Evolutionary conservation across 805 yeast species (phyloP), one percentile per base, ranked within the genome.

Genomic region (Torulaspora quercuum): DNA sequence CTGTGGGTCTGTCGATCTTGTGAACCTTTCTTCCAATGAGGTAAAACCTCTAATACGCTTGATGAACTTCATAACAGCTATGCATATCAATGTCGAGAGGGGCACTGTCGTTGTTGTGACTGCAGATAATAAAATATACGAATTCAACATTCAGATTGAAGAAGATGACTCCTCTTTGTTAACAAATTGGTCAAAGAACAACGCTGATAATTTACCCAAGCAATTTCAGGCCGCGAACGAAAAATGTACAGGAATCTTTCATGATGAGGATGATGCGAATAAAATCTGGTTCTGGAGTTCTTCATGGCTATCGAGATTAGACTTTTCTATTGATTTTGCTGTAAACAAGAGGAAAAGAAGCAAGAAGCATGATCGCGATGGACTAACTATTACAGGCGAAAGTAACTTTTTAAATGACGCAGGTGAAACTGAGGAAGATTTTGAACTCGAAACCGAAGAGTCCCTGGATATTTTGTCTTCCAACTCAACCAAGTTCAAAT

Each of bases 201-300:
- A 87, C 59, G 73, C 86, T 11, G 92, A 83, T 35, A 69, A 74
- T 39, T 61, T 88, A 46, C 97, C 97, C 2, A 67, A 67, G 23
- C 76, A 77, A 43, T 78, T 82, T 44, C 54, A 70, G 11, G 57
- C 67, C 2, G 65, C 74, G 35, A 73, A 72, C 11, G 90, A 83
- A 39, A 78, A 81, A 49, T 80, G 94, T 37, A 70, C 75, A 41
- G 96, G 95, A 10, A 59, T 84, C 8, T 85, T 83, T 53, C 53
- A 58, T 10, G 78, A 76, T 35, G 59, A 57, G 7, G 53, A 57
- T 3, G 60, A 63, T 21, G 47, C 62, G 1, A 52, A 64, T 21
- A 69, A 75, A 38, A 64, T 82, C 10, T 90, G 96, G 96, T 62
- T 87, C n/a, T 88, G 85, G 75, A 95, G 96, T 1, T 70, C 83